A percentile compares a stretch with the other conserved stretches of the same genome.
Conservation (phyloP, 2,329 filamentous ascomycete genomes). For the Trichophyton simii region DNA sequence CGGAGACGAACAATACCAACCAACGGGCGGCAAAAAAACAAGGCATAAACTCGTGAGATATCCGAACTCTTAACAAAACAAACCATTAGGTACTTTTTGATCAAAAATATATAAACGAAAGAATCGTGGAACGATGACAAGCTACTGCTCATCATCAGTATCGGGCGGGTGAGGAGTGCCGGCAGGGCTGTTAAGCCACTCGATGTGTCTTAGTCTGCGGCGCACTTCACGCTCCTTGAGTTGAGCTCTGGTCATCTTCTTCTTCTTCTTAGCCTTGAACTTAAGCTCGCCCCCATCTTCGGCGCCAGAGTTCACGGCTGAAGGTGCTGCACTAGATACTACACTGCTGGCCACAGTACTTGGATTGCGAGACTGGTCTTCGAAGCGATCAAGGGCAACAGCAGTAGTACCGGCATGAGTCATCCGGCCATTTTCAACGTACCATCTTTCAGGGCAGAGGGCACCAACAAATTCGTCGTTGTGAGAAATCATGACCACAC, state of each 20-base stretch:
- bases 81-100: slow-evolving; percentile 7
- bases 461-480: slow-evolving; percentile 98
- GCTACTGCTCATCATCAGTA: slow-evolving; percentile 57
- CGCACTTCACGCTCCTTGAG: slow-evolving; percentile 85
- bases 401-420: slow-evolving; percentile 62
- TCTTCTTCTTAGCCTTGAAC: slow-evolving; percentile 85
- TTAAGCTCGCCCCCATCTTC: slow-evolving; percentile 68
- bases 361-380: slow-evolving; percentile 55
- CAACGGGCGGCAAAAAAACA: neutral
- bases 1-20: neutral
- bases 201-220: slow-evolving; percentile 69
- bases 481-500: slow-evolving; percentile 98
- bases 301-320: slow-evolving; percentile 64
- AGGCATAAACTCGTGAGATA: slow-evolving; percentile 3
- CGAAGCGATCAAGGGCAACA: slow-evolving; percentile 69
- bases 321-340: slow-evolving; percentile 46
- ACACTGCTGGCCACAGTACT: slow-evolving; percentile 47
- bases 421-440: slow-evolving; percentile 77
- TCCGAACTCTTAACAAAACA: slow-evolving; percentile 1
- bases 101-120: neutral
- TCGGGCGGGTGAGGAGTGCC: slow-evolving; percentile 65
- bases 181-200: slow-evolving; percentile 72
- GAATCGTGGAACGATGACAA: neutral
- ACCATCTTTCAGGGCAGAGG: slow-evolving; percentile 91
- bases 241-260: slow-evolving; percentile 97